Base-by-base conservation (phyloP, 2,329 filamentous ascomycete genomes). In the Trichoderma sp. region DNA sequence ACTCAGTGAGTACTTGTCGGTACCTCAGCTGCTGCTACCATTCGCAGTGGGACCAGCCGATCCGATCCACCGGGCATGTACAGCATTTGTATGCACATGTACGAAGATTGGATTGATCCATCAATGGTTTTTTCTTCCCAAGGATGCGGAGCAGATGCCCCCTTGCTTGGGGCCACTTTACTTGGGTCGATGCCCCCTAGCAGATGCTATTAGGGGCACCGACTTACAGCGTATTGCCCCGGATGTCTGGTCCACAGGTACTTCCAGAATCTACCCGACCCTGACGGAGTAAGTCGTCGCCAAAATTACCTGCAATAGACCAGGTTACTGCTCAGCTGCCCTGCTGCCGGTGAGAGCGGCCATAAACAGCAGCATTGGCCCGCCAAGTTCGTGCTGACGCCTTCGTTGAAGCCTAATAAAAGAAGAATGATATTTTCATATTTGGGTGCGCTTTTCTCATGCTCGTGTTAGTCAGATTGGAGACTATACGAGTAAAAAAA, bases 61-160 rank as follows among this genome's bases (percentile, higher is more conserved):
- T 74, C 71, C 63, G 71, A 74, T 74, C 64, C 63, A 67, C 53
- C 29, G 24, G 59, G 24, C 38, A 72, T n/a, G 59, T 72, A 62
- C 66, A 69, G 66, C 66, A 69, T 59, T 56, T 12, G 65, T 24
- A 53, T 69, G 60, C 60, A 63, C 60, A 63, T 35, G 60, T 21
- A 24, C 50, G 50, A 56, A 56, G 11, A 56, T 24, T 56, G 50
- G 45, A 53, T 24, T 56, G 50, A 56, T 56, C 50, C 50, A 56
- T 56, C 50, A 56, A 56, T 56, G 21, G n/a, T 56, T 56, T 56
- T 56, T 56, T n/a, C 2, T 0, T 56, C 18, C 21, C 50, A 56
- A 14, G 11, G 21, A 12, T 24, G 50, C n/a, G 50, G 50, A 56
- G 50, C 50, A 56, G 21, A 56, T 56, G 50, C 50, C 50, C 50